These are phyloP conservation scores for Phalaenopsis equestris DNA, from an alignment of 106 monocot species.

Conservation along the genomic window DNA sequence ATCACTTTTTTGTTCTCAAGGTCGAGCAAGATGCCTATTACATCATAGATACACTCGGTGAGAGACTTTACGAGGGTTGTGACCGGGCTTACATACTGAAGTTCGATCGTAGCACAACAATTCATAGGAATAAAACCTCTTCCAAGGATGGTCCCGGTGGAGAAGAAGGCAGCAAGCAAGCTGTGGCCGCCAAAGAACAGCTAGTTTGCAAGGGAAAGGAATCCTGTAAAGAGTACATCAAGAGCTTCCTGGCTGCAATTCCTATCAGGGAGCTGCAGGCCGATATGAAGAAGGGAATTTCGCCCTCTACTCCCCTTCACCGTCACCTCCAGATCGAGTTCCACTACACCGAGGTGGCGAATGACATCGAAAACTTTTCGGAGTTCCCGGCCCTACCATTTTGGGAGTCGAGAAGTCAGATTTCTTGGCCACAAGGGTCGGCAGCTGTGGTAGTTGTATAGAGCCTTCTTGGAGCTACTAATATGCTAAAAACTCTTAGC, in stretches of 20 bases:
- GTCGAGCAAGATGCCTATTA: constrained; percentile 74
- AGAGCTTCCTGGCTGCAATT: constrained; percentile 75
- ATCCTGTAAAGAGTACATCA: constrained; percentile 76
- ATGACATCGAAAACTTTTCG: background rate
- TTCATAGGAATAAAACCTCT: constrained; percentile 12
- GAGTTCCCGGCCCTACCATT: background rate
- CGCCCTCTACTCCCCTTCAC: constrained; percentile 42
- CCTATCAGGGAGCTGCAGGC: constrained; percentile 67
- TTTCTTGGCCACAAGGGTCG: background rate
- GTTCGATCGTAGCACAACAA: constrained; percentile 52
- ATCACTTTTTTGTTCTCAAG: constrained; percentile 91
- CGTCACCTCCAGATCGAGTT: constrained; percentile 86
- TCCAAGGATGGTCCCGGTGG: constrained; percentile 4
- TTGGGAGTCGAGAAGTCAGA: background rate
- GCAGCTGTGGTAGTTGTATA: constrained; percentile 9
- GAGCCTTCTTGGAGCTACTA: background rate
- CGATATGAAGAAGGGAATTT: constrained; percentile 70
- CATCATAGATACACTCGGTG: constrained; percentile 89
- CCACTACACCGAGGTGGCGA: constrained; percentile 37
- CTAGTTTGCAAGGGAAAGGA: constrained; percentile 58
- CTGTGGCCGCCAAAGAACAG: constrained; percentile 2
- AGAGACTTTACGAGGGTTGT: constrained; percentile 89
- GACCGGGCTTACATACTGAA: constrained; percentile 80
- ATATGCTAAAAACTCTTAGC: background rate
- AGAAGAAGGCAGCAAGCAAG: background rate